Evolutionary conservation across 2,329 filamentous ascomycete species (phyloP).

Genomic region (Talaromyces sp.): DNA sequence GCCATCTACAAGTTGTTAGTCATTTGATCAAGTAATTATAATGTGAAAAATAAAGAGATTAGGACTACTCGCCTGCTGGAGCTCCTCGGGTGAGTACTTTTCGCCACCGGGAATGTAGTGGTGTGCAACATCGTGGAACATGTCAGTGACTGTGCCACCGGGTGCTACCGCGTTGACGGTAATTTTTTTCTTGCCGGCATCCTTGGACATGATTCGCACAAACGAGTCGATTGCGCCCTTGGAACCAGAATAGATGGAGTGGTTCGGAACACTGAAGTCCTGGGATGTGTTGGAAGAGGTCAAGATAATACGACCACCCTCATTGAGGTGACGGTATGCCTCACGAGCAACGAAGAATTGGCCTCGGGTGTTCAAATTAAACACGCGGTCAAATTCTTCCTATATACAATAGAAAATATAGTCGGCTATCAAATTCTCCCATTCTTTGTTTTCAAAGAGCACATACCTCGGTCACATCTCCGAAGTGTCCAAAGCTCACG

Average conservation of each 20-base stretch:
- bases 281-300: constrained; percentile 69
- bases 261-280: constrained; percentile 65
- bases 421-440: background rate
- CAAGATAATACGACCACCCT: constrained; percentile 69
- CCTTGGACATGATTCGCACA: constrained; percentile 69
- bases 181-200: constrained; percentile 49
- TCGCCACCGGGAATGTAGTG: constrained; percentile 10
- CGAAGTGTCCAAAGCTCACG: constrained; percentile 65
- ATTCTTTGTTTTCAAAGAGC: background rate
- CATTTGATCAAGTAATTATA: background rate
- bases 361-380: constrained; percentile 64
- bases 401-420: background rate
- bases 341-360: constrained; percentile 78
- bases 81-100: background rate
- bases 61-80: background rate
- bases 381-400: constrained; percentile 70
- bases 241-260: constrained; percentile 70
- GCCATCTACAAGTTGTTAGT: background rate
- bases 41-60: background rate
- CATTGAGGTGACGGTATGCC: constrained; percentile 66
- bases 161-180: constrained; percentile 12
- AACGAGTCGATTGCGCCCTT: constrained; percentile 77
- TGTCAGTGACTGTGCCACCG: constrained; percentile 12
- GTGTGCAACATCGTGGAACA: constrained; percentile 10
- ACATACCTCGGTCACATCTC: constrained; percentile 58